Base-by-base conservation (phyloP, 2,329 filamentous ascomycete species). In the Dactylellina drechsleri region DNA sequence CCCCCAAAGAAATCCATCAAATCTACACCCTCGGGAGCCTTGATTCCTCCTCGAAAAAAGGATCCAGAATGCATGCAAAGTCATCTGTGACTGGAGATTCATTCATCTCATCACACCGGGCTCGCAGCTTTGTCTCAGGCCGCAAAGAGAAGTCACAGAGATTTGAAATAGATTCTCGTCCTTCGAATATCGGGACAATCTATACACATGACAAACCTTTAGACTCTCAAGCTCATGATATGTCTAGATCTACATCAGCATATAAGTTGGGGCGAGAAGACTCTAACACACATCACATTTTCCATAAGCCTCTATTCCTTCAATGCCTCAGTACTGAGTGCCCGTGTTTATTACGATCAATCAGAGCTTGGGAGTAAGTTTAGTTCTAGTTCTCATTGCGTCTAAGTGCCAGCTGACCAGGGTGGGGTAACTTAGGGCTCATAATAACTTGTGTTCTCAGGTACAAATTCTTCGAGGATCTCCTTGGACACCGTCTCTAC, bases 361-460 rank as follows among this genome's bases (percentile, higher is more conserved):
- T 61, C 20, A 45, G 53, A 60, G n/a, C 23, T n/a, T 68, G 65
- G 65, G 47, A 49, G 65, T 68, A 68, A 54, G 54, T 68, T 5
- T 52, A 18, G 16, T 8, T 45, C 47, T 23, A n/a, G 12, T 12
- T n/a, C 10, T 20, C 6, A 54, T 10, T 15, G 13, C 23, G 4
- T 41, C n/a, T 13, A 8, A 8, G 6, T 36, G 8, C 40, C 7
- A 36, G 43, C 54, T 67, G 28, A 67, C 43, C 18, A 52, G 45
- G 23, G 18, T 41, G 28, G 50, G 28, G 31, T 54, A 36, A 36
- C 31, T 36, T 36, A 68, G 65, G 36, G 31, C 28, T 41, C 65
- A 68, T 16, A 68, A 43, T 45, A 54, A 18, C 56, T 3, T 47
- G 31, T 68, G 65, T 47, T 20, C 45, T 47, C 45, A 68, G n/a